Conservation (phyloP, 345 rosid genomes). For the Eucalyptus microcorys region DNA sequence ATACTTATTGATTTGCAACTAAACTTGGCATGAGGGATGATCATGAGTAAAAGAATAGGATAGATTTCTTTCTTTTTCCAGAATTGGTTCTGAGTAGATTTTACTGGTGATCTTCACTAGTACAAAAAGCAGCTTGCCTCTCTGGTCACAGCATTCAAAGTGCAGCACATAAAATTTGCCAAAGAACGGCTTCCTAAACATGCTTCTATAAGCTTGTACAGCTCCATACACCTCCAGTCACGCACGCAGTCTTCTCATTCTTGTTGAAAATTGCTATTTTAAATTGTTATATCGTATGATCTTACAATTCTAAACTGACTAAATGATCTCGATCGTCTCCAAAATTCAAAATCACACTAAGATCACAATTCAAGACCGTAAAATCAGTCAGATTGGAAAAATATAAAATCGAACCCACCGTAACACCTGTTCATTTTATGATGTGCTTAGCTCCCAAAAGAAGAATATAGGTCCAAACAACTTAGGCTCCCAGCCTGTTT, state of each 20-base stretch:
- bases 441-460: neutral
- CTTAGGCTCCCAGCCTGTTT: neutral
- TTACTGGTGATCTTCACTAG: neutral
- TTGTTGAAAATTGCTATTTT: neutral
- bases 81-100: neutral
- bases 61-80: neutral
- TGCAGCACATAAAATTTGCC: neutral
- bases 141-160: neutral
- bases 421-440: neutral
- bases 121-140: neutral
- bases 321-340: neutral
- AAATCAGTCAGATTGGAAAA: neutral
- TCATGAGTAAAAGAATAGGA: neutral
- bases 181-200: neutral
- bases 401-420: neutral
- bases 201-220: neutral
- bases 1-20: neutral
- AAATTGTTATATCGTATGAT: neutral
- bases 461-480: neutral
- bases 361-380: neutral
- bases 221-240: neutral
- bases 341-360: neutral
- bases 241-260: neutral
- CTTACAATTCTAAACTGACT: neutral
- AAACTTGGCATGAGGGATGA: neutral